Conservation (phyloP, 257 asterid species). For the Voacanga thouarsii region DNA sequence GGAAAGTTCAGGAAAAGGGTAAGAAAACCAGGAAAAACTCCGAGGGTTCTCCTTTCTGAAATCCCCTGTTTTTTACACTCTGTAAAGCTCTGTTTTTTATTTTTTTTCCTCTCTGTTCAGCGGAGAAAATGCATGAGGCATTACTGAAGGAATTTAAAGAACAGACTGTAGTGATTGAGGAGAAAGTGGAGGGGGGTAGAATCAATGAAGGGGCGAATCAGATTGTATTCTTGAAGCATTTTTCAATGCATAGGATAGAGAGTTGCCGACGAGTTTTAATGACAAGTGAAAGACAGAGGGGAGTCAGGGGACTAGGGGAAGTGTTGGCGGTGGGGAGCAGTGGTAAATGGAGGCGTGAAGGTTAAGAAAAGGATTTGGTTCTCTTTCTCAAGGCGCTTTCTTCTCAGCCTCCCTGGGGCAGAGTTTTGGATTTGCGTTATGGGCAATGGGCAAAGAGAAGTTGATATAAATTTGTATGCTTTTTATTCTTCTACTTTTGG, state of each 20-base stretch:
- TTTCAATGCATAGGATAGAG: conserved; percentile 25
- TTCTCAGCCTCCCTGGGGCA: conserved; percentile 20
- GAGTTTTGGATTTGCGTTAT: conserved; percentile 27
- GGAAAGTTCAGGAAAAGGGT: not conserved
- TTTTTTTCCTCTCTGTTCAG: conserved; percentile 4
- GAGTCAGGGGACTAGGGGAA: not conserved
- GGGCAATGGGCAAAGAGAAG: conserved; percentile 19
- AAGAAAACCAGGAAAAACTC: not conserved
- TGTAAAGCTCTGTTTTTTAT: conserved; percentile 18
- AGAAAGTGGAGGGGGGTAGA: not conserved
- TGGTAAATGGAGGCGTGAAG: conserved; percentile 56
- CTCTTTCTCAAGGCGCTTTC: conserved; percentile 59
- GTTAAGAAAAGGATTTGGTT: conserved; percentile 57
- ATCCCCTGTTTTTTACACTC: conserved; percentile 26
- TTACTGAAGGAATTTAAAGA: conserved; percentile 30
- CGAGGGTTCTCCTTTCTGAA: not conserved
- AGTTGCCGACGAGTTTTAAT: conserved; percentile 9
- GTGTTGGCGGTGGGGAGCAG: not conserved
- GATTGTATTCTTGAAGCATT: conserved; percentile 4
- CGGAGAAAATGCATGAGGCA: conserved; percentile 15
- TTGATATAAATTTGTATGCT: not conserved
- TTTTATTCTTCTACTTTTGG: too few species aligned
- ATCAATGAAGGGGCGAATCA: not conserved
- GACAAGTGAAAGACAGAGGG: conserved; percentile 10
- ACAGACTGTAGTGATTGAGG: not conserved